Base-by-base conservation (phyloP, 2,329 filamentous ascomycete species). In the Clonostachys rhizophaga region DNA sequence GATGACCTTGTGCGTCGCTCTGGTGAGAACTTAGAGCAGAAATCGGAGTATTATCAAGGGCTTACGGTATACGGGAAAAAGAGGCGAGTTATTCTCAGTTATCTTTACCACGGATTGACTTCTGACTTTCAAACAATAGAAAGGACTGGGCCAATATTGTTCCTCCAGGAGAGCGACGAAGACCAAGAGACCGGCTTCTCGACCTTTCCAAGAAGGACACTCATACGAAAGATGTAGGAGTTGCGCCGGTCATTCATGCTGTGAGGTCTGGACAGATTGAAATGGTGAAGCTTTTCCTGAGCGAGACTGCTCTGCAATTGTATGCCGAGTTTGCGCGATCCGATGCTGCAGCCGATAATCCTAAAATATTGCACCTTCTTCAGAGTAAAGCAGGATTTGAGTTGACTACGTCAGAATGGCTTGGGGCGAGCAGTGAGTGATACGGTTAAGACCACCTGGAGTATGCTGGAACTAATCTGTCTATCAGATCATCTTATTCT, bases 41-140 rank as follows among this genome's bases (percentile, higher is more conserved):
- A 85, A 60, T 81, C 87, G 2, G 76, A 76, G 16, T 88, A 81
- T 61, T 95, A 95, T 58, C 86, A 88, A 62, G 89, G 89, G 0
- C 64, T 92, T 30, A 84, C 81, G 2, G 84, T 95, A 2, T 83
- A 87, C 52, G 88, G 89, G 3, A 83, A 81, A 62, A 91, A 91
- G 58, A 68, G 70, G 71, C 71, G 61, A 34, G n/a, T 5, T 30
- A 30, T 10, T 10, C 9, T 10, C 3, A 10, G 24, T 30, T 30
- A 6, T 10, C 24, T 30, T 30, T 30, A 30, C 8, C 9, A 30
- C 8, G 24, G 3, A 30, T 30, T 30, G 10, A 17, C 47, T 8
- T 7, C 42, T 12, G 2, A 30, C 24, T 30, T 10, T 30, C 24
- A 9, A 30, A 30, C 24, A 30, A 30, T 30, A 30, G 24, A 30